Evolutionary conservation across 768 basidiomycete genomes (phyloP).

Genomic region (Tulasnella calospora): DNA sequence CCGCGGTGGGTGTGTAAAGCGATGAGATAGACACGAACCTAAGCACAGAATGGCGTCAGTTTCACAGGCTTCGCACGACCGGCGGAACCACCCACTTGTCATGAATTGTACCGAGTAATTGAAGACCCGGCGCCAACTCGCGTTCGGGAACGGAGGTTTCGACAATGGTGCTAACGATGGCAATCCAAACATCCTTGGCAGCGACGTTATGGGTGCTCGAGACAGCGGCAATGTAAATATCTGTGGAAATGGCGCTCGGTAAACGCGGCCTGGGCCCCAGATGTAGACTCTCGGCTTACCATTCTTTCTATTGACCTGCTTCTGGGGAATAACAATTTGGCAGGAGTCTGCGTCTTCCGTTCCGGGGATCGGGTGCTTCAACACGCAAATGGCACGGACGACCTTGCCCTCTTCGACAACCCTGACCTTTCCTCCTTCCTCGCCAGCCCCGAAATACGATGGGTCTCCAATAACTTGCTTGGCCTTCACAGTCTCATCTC

Average conservation of each 20-base stretch:
- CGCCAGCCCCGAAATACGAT: slow-evolving; percentile 81
- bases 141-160: slow-evolving; percentile 89
- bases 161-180: slow-evolving; percentile 97
- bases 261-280: neutral
- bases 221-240: slow-evolving; percentile 98
- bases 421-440: slow-evolving; percentile 63
- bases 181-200: slow-evolving; percentile 90
- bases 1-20: slow-evolving; percentile 80
- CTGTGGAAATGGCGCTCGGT: slow-evolving; percentile 41
- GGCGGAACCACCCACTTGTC: slow-evolving; percentile 68
- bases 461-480: slow-evolving; percentile 98
- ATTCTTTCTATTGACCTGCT: slow-evolving; percentile 88
- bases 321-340: slow-evolving; percentile 98
- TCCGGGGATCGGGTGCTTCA: slow-evolving; percentile 97
- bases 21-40: slow-evolving; percentile 90
- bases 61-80: neutral
- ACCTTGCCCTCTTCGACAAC: slow-evolving; percentile 93
- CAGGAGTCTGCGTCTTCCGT: slow-evolving; percentile 93
- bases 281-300: slow-evolving; percentile 50
- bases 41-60: slow-evolving; percentile 9
- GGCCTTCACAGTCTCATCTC: slow-evolving; percentile 87
- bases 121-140: slow-evolving; percentile 88
- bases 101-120: slow-evolving; percentile 84
- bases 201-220: slow-evolving; percentile 97
- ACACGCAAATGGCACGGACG: slow-evolving; percentile 91